A percentile compares a stretch with the other conserved stretches of the same genome.
Conservation (phyloP, 2,329 filamentous ascomycete species). For the Fusarium paranaense region DNA sequence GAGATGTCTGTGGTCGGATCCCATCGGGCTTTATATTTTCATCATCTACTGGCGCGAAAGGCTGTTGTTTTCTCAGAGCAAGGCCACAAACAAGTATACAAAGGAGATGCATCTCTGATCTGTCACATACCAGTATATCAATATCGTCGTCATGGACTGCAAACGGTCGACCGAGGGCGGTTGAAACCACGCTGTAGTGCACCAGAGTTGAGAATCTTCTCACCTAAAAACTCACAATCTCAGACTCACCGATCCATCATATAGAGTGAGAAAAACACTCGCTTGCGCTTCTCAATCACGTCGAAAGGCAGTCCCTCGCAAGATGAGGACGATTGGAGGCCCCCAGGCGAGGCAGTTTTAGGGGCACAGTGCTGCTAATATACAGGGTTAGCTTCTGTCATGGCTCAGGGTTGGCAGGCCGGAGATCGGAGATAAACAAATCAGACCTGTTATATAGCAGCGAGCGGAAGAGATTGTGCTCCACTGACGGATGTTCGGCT, state of each 20-base stretch:
- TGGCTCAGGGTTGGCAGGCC: not conserved
- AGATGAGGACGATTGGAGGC: conserved; percentile 52
- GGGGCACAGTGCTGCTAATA: not conserved
- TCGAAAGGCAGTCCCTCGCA: conserved; percentile 50
- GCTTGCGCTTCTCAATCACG: conserved; percentile 52
- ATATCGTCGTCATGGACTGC: conserved; percentile 60
- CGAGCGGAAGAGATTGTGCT: not conserved
- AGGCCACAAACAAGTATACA: not conserved
- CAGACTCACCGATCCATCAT: conserved; percentile 60
- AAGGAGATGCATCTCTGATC: not conserved
- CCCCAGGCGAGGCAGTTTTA: conserved; percentile 22
- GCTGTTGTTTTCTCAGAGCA: conserved; percentile 35
- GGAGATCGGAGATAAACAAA: not conserved
- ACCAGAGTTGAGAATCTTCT: not conserved
- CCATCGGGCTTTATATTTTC: conserved; percentile 45
- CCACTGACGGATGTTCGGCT: not conserved
- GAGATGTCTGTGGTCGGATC: conserved; percentile 29
- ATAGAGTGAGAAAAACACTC: conserved; percentile 60
- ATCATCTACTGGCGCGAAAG: conserved; percentile 53
- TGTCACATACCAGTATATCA: conserved; percentile 49
- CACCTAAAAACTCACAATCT: not conserved
- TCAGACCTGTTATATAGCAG: not conserved
- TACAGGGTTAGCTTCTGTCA: not conserved
- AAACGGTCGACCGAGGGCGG: conserved; percentile 57
- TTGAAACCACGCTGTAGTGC: conserved; percentile 53